Conservation (phyloP, 2,329 filamentous ascomycete genomes). For the Gaeumannomyces sp. region DNA sequence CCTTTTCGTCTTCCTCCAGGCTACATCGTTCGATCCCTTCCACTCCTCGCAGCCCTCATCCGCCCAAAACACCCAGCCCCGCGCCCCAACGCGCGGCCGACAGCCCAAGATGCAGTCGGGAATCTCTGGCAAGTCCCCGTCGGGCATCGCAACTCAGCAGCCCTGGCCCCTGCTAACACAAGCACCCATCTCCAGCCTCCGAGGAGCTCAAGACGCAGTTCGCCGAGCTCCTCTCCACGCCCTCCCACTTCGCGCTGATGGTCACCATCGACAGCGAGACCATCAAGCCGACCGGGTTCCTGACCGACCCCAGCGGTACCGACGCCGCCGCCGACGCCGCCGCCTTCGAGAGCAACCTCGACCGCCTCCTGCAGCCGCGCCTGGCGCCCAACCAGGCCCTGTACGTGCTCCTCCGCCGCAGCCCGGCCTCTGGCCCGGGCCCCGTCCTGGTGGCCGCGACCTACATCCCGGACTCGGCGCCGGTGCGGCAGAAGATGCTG, state of each 20-base stretch:
- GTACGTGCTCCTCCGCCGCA: conserved; percentile 69
- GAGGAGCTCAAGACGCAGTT: conserved; percentile 71
- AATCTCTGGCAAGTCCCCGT: conserved; percentile 54
- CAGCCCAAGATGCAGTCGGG: conserved; percentile 64
- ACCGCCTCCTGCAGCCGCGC: conserved; percentile 50
- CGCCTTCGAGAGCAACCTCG: conserved; percentile 58
- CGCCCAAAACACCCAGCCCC: neutral
- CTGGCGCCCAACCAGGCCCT: conserved; percentile 61
- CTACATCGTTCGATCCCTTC: neutral
- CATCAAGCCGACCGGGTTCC: conserved; percentile 52
- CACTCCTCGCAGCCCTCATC: too few species aligned
- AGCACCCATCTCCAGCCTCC: conserved; percentile 48
- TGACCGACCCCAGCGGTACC: conserved; percentile 46
- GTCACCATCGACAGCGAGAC: conserved; percentile 64
- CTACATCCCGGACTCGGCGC: conserved; percentile 72
- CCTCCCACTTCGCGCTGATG: conserved; percentile 61
- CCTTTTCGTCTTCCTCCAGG: neutral
- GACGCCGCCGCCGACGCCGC: conserved; percentile 38
- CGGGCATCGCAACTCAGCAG: neutral
- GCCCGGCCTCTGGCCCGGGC: conserved; percentile 34
- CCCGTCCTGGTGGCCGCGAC: conserved; percentile 64
- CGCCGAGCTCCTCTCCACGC: conserved; percentile 57
- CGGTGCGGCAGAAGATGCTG: conserved; percentile 80
- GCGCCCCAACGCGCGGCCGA: neutral
- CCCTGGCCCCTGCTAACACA: conserved; percentile 5